A percentile compares a stretch with the other conserved stretches of the same genome.
phyloP scores from a whole-genome alignment of 768 basidiomycete genomes.

The Rhizopogon vesiculosus region DNA sequence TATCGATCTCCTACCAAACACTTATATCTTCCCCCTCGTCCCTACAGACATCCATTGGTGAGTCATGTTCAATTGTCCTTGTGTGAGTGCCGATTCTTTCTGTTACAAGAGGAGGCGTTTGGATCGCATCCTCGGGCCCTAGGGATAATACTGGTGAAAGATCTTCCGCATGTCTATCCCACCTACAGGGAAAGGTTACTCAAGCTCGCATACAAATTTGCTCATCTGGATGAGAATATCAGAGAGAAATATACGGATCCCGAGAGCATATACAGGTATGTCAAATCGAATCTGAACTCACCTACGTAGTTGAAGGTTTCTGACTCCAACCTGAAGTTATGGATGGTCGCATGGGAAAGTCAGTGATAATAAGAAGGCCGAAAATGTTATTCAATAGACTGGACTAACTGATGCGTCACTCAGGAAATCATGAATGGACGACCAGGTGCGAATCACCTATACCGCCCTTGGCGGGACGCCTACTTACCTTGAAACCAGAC shows the following conservation, averaged over 20 bases:
- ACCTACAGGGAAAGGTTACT: conserved; percentile 68
- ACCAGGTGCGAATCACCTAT: conserved; percentile 43
- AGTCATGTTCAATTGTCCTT: conserved; percentile 4
- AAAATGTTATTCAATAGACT: neutral
- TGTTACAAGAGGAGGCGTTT: conserved; percentile 64
- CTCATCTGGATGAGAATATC: conserved; percentile 55
- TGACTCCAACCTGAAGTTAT: conserved; percentile 44
- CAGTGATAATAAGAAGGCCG: conserved; percentile 2
- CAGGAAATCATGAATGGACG: conserved; percentile 96
- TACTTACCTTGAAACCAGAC: conserved; percentile 40
- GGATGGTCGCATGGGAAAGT: conserved; percentile 99
- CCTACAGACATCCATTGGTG: conserved; percentile 60
- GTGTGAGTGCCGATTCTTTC: neutral
- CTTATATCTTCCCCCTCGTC: conserved; percentile 50
- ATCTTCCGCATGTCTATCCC: conserved; percentile 67
- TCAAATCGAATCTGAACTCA: neutral
- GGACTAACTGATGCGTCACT: neutral
- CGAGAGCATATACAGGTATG: conserved; percentile 69
- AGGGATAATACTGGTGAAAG: conserved; percentile 78
- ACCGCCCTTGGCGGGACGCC: neutral
- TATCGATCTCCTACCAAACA: conserved; percentile 59
- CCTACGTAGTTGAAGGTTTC: neutral
- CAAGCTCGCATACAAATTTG: conserved; percentile 71
- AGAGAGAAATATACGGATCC: conserved; percentile 77
- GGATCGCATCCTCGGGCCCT: conserved; percentile 72